Conservation (phyloP, 345 rosid species). For the Clausena lansium region DNA sequence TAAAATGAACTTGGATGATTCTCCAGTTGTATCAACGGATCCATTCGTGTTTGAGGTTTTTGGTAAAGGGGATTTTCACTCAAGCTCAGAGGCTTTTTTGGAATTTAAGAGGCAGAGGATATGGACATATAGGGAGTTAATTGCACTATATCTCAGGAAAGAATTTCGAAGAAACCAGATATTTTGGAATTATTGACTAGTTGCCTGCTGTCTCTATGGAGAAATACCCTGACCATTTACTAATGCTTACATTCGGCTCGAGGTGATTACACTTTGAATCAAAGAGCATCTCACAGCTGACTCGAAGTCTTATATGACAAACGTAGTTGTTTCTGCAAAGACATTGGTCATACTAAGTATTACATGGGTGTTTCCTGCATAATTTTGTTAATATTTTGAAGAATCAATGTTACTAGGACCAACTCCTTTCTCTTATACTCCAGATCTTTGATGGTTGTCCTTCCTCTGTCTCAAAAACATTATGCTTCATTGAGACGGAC, state of each 20-base stretch:
- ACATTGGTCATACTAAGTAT: background rate
- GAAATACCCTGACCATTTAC: background rate
- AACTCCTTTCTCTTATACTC: background rate
- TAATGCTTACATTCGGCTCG: background rate
- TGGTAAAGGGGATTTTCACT: conserved; percentile 86
- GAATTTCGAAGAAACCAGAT: conserved; percentile 58
- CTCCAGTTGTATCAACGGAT: conserved; percentile 55
- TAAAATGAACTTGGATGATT: conserved; percentile 51
- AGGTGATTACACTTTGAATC: background rate
- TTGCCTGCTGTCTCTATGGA: background rate
- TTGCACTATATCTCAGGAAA: conserved; percentile 61
- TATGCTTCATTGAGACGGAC: background rate
- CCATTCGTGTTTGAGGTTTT: conserved; percentile 60
- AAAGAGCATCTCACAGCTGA: background rate
- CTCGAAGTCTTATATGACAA: background rate
- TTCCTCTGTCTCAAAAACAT: background rate
- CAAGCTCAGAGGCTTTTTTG: conserved; percentile 69
- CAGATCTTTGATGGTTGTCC: background rate
- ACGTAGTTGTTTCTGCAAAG: background rate
- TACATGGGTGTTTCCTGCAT: background rate
- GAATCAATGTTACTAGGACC: background rate
- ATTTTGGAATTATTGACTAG: conserved; percentile 77
- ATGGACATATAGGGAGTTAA: conserved; percentile 65
- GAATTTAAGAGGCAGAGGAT: conserved; percentile 44
- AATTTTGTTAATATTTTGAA: background rate